Conservation (phyloP, 1,139 yeast genomes). For the Diutina catenulata region DNA sequence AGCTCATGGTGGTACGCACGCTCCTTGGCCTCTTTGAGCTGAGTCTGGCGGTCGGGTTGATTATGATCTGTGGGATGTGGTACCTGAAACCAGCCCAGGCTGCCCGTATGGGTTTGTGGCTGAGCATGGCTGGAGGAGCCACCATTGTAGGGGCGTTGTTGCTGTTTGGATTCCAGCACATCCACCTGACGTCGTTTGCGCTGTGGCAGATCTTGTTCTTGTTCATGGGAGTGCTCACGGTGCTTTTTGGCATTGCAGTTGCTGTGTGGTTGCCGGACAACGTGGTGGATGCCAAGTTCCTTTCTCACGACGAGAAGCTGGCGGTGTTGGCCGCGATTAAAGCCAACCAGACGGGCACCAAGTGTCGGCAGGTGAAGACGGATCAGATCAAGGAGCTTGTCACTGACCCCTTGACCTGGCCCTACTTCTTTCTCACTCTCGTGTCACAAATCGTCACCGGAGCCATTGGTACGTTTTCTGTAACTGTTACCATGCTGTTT, state of each 20-base stretch:
- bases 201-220: conserved; percentile 29
- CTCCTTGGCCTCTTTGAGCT: conserved; percentile 17
- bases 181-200: conserved; percentile 1
- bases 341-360: conserved; percentile 17
- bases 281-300: conserved; percentile 27
- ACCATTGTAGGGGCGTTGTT: not conserved
- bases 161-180: conserved; percentile 6
- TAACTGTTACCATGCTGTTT: conserved; percentile 25
- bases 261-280: conserved; percentile 23
- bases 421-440: conserved; percentile 21
- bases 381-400: conserved; percentile 20
- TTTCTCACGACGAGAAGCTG: conserved; percentile 24
- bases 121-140: not conserved
- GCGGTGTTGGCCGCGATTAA: conserved; percentile 12
- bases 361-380: conserved; percentile 16
- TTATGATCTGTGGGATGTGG: conserved; percentile 1
- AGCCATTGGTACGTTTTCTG: conserved; percentile 28
- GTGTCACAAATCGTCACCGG: conserved; percentile 30
- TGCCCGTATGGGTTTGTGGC: conserved; percentile 2
- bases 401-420: conserved; percentile 28
- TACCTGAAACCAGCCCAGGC: not conserved
- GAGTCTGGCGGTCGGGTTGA: conserved; percentile 1
- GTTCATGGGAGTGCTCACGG: conserved; percentile 25
- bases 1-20: conserved; percentile 29
- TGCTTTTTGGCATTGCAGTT: conserved; percentile 19